phyloP scores from a whole-genome alignment of 352 stramenopile genomes.

The Globisporangium nodosum region DNA sequence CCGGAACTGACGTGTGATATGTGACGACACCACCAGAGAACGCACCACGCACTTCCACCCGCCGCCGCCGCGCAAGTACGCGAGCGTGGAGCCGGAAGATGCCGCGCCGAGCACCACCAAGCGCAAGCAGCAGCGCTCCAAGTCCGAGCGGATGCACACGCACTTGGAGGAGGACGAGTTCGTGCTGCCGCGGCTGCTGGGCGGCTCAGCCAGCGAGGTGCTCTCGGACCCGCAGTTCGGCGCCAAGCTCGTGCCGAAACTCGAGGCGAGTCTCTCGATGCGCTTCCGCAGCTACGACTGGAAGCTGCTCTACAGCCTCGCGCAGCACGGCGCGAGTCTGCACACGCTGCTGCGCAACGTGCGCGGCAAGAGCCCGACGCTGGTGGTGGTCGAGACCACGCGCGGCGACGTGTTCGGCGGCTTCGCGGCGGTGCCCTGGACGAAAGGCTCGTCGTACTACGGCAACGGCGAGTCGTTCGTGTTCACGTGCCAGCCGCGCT shows the following conservation, averaged over 20 bases:
- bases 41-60: slow-evolving; percentile 5
- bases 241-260: slow-evolving; percentile 45
- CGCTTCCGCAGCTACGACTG: slow-evolving; percentile 58
- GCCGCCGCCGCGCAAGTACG: slow-evolving; percentile 3
- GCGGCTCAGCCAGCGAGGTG: slow-evolving; percentile 34
- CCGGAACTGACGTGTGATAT: background rate
- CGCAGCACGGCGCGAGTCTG: slow-evolving; percentile 64
- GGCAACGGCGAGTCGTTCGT: slow-evolving; percentile 68
- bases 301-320: slow-evolving; percentile 54
- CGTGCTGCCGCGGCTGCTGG: slow-evolving; percentile 41
- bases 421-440: slow-evolving; percentile 45
- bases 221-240: slow-evolving; percentile 33
- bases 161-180: slow-evolving; percentile 29
- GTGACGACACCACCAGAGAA: slow-evolving; percentile 7
- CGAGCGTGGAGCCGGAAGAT: slow-evolving; percentile 9
- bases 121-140: slow-evolving; percentile 20
- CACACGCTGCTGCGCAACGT: slow-evolving; percentile 48
- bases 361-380: slow-evolving; percentile 29
- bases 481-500: slow-evolving; percentile 53
- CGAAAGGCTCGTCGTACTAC: slow-evolving; percentile 52
- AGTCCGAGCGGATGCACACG: slow-evolving; percentile 23
- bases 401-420: slow-evolving; percentile 61
- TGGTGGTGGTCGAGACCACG: slow-evolving; percentile 61
- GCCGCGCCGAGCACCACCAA: background rate
- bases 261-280: slow-evolving; percentile 48